Conservation (phyloP, 371 early-diverging fungal species). For the Cokeromyces recurvatus region DNA sequence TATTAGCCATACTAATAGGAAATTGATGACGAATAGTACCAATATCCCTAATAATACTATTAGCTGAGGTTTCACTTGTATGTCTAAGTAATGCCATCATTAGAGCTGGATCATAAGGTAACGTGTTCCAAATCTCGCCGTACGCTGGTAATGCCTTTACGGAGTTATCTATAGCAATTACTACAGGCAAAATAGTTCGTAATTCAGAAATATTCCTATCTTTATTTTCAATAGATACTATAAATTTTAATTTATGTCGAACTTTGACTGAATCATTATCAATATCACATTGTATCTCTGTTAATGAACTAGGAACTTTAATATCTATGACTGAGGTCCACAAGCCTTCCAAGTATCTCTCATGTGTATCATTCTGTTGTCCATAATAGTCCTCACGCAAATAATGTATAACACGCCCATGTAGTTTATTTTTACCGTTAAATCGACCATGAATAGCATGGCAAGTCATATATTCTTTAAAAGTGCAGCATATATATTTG, state of each 20-base stretch:
- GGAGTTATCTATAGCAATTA: constrained; percentile 16
- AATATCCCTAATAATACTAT: no score
- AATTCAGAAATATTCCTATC: constrained; percentile 24
- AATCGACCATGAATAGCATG: constrained; percentile 25
- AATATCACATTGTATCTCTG: constrained; percentile 27
- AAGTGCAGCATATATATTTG: constrained; percentile 22
- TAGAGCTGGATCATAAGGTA: constrained; percentile 32
- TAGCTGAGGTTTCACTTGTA: no score
- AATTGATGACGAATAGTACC: no score
- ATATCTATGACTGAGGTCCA: constrained; percentile 11
- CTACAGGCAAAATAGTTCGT: constrained; percentile 18
- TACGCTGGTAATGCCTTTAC: constrained; percentile 20
- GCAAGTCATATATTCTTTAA: constrained; percentile 43
- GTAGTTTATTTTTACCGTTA: constrained; percentile 28
- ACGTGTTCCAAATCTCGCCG: constrained; percentile 19
- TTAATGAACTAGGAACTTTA: constrained; percentile 20
- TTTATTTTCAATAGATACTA: constrained; percentile 13
- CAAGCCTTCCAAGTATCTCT: neutral
- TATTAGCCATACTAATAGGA: no score
- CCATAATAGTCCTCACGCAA: constrained; percentile 12
- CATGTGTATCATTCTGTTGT: neutral
- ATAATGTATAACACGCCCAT: constrained; percentile 31
- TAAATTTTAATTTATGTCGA: constrained; percentile 23
- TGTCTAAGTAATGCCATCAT: constrained; percentile 15
- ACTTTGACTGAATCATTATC: constrained; percentile 28